A percentile compares a stretch with the other conserved stretches of the same genome.
These are phyloP conservation scores for Inonotus obliquus DNA, from an alignment of 1,284 basidiomycete species.

Conservation along the genomic window DNA sequence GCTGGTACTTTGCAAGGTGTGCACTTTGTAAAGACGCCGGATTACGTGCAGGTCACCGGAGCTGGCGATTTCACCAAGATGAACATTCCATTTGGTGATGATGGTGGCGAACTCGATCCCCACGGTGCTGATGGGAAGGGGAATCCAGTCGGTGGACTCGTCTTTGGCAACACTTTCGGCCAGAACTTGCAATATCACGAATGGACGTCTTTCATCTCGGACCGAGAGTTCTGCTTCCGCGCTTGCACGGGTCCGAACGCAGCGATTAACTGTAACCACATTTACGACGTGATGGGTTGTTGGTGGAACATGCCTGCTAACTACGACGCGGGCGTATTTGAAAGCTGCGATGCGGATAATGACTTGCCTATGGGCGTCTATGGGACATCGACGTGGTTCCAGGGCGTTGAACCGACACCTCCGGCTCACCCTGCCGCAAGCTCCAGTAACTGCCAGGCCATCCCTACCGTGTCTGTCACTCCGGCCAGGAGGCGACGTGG, in stretches of 20 bases:
- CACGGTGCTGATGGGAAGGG: slow-evolving; percentile 33
- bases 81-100: slow-evolving; percentile 32
- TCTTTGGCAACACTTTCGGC: slow-evolving; percentile 50
- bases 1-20: slow-evolving; percentile 39
- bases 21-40: slow-evolving; percentile 42
- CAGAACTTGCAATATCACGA: slow-evolving; percentile 26
- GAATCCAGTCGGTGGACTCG: slow-evolving; percentile 59
- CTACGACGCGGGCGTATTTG: slow-evolving; percentile 44
- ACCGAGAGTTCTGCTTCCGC: slow-evolving; percentile 57
- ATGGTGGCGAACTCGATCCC: slow-evolving; percentile 30
- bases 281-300: slow-evolving; percentile 45
- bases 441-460: slow-evolving; percentile 34
- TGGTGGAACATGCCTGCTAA: slow-evolving; percentile 48
- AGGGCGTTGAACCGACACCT: slow-evolving; percentile 50
- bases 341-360: slow-evolving; percentile 45
- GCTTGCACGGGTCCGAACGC: slow-evolving; percentile 55
- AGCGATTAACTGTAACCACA: slow-evolving; percentile 48
- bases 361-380: slow-evolving; percentile 59
- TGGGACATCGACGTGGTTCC: slow-evolving; percentile 53
- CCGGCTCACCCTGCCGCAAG: slow-evolving; percentile 40
- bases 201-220: slow-evolving; percentile 43
- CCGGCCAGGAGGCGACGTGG: slow-evolving; percentile 27
- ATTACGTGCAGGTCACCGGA: slow-evolving; percentile 41
- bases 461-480: slow-evolving; percentile 40
- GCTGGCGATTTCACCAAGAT: slow-evolving; percentile 30